Evolutionary conservation across 306 rosid species (phyloP).

Genomic region (Quercus aquifolioides): DNA sequence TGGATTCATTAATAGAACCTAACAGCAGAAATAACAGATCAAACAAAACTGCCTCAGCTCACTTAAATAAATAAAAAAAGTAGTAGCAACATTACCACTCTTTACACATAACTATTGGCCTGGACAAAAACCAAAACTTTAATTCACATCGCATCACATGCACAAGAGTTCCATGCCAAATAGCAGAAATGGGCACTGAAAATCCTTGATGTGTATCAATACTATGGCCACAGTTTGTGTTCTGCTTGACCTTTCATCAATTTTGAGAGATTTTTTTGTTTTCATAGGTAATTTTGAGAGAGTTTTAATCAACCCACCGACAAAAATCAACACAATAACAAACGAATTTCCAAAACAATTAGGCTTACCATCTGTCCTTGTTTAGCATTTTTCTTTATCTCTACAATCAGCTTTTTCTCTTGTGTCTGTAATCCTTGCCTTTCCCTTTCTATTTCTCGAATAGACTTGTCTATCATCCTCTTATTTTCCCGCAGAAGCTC

Average conservation of each 20-base stretch:
- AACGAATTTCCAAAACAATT: not conserved
- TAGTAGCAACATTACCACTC: not conserved
- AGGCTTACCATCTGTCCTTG: conserved; percentile 82
- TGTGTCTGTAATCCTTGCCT: conserved; percentile 72
- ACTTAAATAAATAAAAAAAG: not conserved
- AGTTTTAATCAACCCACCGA: not conserved
- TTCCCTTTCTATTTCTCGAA: conserved; percentile 84
- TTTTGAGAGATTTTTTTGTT: not conserved
- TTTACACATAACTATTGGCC: not conserved
- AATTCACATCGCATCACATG: not conserved
- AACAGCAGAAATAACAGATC: not conserved
- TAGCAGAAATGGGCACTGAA: not conserved
- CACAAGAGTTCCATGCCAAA: not conserved
- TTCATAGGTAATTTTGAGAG: not conserved
- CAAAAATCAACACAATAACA: not conserved
- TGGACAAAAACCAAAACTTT: not conserved
- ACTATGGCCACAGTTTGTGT: not conserved
- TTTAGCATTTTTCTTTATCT: conserved; percentile 89
- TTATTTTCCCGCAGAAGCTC: conserved; percentile 86
- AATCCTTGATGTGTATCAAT: not conserved
- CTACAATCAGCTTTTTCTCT: conserved; percentile 77
- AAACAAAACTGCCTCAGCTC: not conserved
- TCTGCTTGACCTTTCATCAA: not conserved
- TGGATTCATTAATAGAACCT: not conserved
- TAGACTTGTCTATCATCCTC: conserved; percentile 85